Evolutionary conservation across 1,139 yeast species (phyloP).

Genomic region (Scheffersomyces cryptocercus): DNA sequence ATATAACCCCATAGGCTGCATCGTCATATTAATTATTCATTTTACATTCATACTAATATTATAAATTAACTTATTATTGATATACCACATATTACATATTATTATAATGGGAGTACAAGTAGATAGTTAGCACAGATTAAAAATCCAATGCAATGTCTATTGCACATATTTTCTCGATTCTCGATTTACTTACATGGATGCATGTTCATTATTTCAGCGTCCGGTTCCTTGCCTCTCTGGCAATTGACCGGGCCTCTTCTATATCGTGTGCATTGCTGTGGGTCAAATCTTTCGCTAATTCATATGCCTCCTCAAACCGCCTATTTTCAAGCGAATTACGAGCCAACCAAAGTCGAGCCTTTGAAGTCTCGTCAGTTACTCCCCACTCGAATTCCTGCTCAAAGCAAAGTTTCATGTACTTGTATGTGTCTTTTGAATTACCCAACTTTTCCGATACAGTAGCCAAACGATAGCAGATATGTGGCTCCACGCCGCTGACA

Average conservation of each 20-base stretch:
- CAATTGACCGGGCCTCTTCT: conserved; percentile 85
- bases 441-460: conserved; percentile 59
- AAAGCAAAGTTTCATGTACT: conserved; percentile 72
- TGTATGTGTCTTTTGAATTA: conserved; percentile 49
- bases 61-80: background rate
- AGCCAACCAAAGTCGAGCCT: conserved; percentile 88
- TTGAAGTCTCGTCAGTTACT: conserved; percentile 72
- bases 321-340: conserved; percentile 57
- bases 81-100: too few species aligned
- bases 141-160: background rate
- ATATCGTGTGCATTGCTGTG: conserved; percentile 82
- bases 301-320: conserved; percentile 69
- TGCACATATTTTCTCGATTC: conserved; percentile 1
- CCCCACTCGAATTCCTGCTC: conserved; percentile 70
- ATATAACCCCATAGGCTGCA: too few species aligned
- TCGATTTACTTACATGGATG: too few species aligned
- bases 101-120: background rate
- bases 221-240: conserved; percentile 64
- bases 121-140: background rate
- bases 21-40: conserved; percentile 1
- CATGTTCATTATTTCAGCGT: conserved; percentile 20
- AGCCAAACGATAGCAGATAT: conserved; percentile 69
- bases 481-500: conserved; percentile 37
- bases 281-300: conserved; percentile 70
- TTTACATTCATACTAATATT: background rate